Conservation (phyloP, 768 basidiomycete species). For the Tricholoma hemisulphureum region DNA sequence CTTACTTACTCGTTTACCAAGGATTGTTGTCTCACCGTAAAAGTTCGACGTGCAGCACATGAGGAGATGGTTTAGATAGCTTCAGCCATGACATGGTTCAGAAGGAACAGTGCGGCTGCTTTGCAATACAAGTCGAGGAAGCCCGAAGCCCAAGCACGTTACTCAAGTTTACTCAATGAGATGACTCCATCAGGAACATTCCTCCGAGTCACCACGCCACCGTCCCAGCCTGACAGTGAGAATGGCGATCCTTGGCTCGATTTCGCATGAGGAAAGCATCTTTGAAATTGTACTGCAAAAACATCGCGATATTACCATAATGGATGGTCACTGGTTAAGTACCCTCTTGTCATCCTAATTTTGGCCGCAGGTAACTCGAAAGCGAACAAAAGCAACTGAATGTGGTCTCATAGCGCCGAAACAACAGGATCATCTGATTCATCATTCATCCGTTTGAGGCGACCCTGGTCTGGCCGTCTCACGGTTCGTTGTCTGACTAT, state of each 20-base stretch:
- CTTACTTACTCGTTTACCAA: not conserved
- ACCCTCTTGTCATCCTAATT: not conserved
- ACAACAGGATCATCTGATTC: constrained; percentile 2
- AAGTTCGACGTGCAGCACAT: constrained; percentile 47
- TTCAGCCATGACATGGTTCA: constrained; percentile 37
- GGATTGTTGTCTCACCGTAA: constrained; percentile 32
- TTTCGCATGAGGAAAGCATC: no score
- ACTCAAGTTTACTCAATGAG: no score
- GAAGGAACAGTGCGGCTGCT: not conserved
- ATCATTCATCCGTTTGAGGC: not conserved
- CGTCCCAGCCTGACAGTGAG: no score
- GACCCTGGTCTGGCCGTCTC: not conserved
- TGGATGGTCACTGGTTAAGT: no score
- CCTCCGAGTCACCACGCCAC: no score
- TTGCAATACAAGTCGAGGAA: no score
- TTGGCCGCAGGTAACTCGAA: not conserved
- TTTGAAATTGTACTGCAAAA: no score
- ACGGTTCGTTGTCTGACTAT: not conserved
- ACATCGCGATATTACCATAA: no score
- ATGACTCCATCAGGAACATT: no score
- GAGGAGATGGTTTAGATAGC: constrained; percentile 44
- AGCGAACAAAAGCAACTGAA: not conserved
- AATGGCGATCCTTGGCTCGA: no score
- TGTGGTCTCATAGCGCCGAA: not conserved
- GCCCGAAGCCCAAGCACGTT: no score